Conservation (phyloP, 768 basidiomycete species). For the Termitomyces sp. region DNA sequence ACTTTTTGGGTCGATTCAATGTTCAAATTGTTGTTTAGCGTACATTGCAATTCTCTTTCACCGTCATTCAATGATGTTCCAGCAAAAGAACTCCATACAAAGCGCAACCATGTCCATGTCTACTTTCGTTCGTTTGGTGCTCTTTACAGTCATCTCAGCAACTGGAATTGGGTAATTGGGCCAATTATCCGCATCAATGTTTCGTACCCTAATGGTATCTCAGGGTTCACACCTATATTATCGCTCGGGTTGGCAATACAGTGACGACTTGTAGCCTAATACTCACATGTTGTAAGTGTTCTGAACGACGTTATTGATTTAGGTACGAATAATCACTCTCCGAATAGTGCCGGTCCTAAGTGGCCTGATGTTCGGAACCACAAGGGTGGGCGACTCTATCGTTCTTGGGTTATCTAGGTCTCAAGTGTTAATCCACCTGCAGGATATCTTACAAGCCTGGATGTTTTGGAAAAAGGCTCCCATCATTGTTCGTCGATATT, state of each 20-base stretch:
- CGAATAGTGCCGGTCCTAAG: background rate
- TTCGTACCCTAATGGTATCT: background rate
- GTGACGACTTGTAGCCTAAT: conserved; percentile 1
- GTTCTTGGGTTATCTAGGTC: background rate
- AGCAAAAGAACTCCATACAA: background rate
- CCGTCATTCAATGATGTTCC: background rate
- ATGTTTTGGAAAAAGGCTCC: background rate
- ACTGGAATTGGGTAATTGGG: background rate
- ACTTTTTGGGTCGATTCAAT: background rate
- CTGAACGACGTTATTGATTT: background rate
- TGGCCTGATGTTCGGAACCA: background rate
- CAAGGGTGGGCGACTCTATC: background rate
- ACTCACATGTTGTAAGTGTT: background rate
- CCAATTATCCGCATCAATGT: background rate
- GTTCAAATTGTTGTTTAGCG: background rate
- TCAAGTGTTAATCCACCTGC: background rate
- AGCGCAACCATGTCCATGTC: background rate
- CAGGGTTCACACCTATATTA: conserved; percentile 1
- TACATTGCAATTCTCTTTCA: background rate
- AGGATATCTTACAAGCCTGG: background rate
- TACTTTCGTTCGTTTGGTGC: background rate
- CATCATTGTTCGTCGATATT: background rate
- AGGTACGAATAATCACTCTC: background rate
- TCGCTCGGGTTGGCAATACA: background rate
- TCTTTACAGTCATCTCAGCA: conserved; percentile 1